These are phyloP conservation scores for Plantago elongata DNA, from an alignment of 257 asterid genomes.

Conservation along the genomic window DNA sequence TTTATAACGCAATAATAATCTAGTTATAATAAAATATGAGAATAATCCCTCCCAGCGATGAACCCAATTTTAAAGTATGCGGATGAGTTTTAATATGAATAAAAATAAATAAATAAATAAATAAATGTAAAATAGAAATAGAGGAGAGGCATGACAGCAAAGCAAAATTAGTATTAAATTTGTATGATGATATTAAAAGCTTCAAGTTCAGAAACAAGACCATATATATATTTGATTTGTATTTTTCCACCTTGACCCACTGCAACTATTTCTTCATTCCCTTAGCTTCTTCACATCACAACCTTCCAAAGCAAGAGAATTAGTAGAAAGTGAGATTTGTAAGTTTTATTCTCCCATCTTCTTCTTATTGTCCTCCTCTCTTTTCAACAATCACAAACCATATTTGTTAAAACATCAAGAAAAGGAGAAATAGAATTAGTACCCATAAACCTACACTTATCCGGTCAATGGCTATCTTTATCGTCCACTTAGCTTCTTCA, in stretches of 20 bases:
- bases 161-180: conserved; percentile 11
- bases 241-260: conserved; percentile 26
- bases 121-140: not conserved
- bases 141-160: conserved; percentile 12
- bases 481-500: conserved; percentile 25
- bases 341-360: conserved; percentile 28
- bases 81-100: too few species aligned
- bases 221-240: conserved; percentile 27
- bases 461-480: conserved; percentile 48
- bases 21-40: too few species aligned
- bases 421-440: not conserved
- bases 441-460: conserved; percentile 6
- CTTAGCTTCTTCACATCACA: conserved; percentile 32
- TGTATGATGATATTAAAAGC: too few species aligned
- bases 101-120: not conserved
- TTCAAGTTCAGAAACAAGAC: conserved; percentile 47
- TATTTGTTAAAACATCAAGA: not conserved
- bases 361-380: conserved; percentile 24
- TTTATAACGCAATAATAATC: too few species aligned
- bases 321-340: conserved; percentile 68
- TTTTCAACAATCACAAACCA: not conserved
- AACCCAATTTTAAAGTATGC: too few species aligned
- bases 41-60: too few species aligned
- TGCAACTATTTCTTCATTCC: conserved; percentile 27
- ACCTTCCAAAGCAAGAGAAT: conserved; percentile 80